Base-by-base conservation (phyloP, 2,329 filamentous ascomycete genomes). In the Penicillium janthinellum region DNA sequence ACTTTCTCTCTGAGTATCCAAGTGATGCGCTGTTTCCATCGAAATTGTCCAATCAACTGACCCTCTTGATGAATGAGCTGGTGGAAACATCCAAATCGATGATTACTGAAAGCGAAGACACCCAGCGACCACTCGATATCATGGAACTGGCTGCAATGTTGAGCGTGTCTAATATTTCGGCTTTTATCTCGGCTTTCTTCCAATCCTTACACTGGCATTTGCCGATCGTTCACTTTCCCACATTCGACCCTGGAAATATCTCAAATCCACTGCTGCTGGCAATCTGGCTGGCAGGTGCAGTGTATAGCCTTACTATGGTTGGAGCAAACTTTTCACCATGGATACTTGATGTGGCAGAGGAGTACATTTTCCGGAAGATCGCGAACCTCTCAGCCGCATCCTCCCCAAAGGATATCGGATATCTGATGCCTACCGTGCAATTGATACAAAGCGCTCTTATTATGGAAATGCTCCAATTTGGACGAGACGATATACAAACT, bases 131-230 rank as follows among this genome's bases (percentile, higher is more conserved):
- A 1, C 61, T 69, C 12, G 65, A 66, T 31, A 52, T 60, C 11
- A 54, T 66, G 11, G 63, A 69, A 11, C 51, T 72, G 2, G 60
- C 63, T n/a, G 45, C 68, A 0, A 52, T 73, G 0, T 64, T 73
- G 1, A 67, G 64, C 0, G 61, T 68, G 11, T 64, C 66, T 0
- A 72, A 72, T 37, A 65, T 73, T n/a, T 64, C 69, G 0, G 47
- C 58, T 11, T 73, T 71, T 12, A 67, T 72, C 34, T 68, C 70
- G 3, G 69, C 63, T 0, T 73, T 69, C 55, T 73, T 73, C 15
- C 69, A 72, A 14, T 70, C 71, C n/a, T 62, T 73, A 2, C 69
- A 73, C 52, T 73, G 71, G 71, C 71, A 73, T 45, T 57, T 73
- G 7, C 71, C 71, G 0, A 67, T 73, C 11, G 69, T 73, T 1